These are phyloP conservation scores for Capsicum rhomboideum DNA, from an alignment of 257 asterid genomes.

Conservation along the genomic window DNA sequence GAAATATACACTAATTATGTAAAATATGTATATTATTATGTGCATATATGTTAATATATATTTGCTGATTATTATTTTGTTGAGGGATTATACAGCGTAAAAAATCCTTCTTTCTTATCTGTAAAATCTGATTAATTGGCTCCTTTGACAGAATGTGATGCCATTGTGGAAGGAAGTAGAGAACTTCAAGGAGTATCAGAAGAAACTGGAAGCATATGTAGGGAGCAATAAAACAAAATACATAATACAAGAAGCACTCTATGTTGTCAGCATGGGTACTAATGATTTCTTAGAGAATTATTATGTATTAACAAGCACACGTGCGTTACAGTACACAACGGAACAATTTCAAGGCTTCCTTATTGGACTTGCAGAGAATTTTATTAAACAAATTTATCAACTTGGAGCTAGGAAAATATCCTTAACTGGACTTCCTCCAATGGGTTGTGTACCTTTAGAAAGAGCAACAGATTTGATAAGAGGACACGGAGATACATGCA, in stretches of 20 bases:
- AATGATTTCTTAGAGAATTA: constrained; percentile 91
- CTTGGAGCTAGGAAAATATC: constrained; percentile 73
- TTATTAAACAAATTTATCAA: constrained; percentile 39
- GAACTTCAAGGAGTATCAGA: constrained; percentile 65
- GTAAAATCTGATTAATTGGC: neutral
- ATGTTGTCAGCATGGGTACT: constrained; percentile 74
- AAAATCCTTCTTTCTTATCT: neutral
- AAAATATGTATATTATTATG: no score
- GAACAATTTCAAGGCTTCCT: constrained; percentile 55
- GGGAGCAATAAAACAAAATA: constrained; percentile 39
- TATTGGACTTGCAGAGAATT: constrained; percentile 40
- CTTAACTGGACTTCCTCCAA: constrained; percentile 77
- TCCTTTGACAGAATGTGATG: constrained; percentile 49
- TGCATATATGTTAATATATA: no score
- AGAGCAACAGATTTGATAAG: constrained; percentile 48
- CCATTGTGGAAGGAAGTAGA: constrained; percentile 87
- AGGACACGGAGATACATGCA: constrained; percentile 59
- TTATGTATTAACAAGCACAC: constrained; percentile 43
- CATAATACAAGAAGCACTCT: constrained; percentile 50
- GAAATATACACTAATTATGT: no score
- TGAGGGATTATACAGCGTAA: neutral
- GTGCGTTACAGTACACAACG: constrained; percentile 35
- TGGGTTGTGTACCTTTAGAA: constrained; percentile 90
- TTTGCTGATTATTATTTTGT: neutral
- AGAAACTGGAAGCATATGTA: constrained; percentile 32